A percentile compares a stretch with the other conserved stretches of the same genome.
phyloP scores from a whole-genome alignment of 768 basidiomycete species.

The Agrocybe chaxingu region DNA sequence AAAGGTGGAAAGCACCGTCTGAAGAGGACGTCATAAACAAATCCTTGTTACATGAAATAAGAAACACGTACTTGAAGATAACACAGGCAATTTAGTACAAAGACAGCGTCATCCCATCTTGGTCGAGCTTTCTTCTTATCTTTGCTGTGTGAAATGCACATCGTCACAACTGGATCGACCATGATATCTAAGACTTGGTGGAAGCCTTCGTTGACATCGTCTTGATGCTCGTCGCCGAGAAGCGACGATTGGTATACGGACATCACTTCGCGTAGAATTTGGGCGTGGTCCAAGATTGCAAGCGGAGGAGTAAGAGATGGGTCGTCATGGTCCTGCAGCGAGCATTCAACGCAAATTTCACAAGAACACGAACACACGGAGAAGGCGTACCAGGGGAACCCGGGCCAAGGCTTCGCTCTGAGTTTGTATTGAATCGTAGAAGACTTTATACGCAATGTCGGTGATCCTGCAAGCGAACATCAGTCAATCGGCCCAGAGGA shows the following conservation, averaged over 20 bases:
- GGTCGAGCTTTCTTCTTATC: slow-evolving; percentile 53
- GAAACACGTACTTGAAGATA: slow-evolving; percentile 66
- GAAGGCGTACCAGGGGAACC: slow-evolving; percentile 46
- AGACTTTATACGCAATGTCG: slow-evolving; percentile 74
- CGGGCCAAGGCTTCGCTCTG: slow-evolving; percentile 69
- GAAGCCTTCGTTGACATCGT: slow-evolving; percentile 45
- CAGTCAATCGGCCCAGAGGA: background rate
- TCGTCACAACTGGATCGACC: slow-evolving; percentile 79
- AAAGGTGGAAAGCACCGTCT: slow-evolving; percentile 68
- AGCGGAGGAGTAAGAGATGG: slow-evolving; percentile 70
- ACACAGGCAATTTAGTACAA: slow-evolving; percentile 80
- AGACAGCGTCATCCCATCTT: slow-evolving; percentile 81
- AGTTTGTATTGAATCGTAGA: slow-evolving; percentile 83
- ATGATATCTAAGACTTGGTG: slow-evolving; percentile 77
- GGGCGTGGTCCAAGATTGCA: slow-evolving; percentile 75
- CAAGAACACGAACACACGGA: background rate
- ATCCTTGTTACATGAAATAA: too few species aligned
- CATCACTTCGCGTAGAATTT: slow-evolving; percentile 87
- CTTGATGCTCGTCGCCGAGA: slow-evolving; percentile 57
- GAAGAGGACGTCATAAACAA: background rate
- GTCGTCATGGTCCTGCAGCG: slow-evolving; percentile 61
- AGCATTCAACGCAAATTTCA: slow-evolving; percentile 21
- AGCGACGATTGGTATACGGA: slow-evolving; percentile 85
- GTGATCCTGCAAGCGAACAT: slow-evolving; percentile 56
- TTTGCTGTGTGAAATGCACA: slow-evolving; percentile 67